Evolutionary conservation across 192 early-diverging fungal genomes (phyloP).

Genomic region (Coemansia sp.): DNA sequence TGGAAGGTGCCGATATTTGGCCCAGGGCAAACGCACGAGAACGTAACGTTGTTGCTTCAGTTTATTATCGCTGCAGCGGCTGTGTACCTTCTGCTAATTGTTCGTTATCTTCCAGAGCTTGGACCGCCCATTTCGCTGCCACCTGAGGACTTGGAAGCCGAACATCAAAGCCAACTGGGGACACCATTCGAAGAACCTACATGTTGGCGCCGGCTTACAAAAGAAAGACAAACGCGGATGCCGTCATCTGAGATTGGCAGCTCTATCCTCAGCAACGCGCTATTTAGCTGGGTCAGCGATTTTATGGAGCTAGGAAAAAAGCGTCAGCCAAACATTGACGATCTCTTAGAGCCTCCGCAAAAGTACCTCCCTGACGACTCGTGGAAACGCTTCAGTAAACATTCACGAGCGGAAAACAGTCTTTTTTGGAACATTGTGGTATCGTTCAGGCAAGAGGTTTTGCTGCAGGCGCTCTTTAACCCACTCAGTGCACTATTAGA

Average conservation of each 20-base stretch:
- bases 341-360: conserved; percentile 17
- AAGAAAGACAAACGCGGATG: neutral
- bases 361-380: conserved; percentile 8
- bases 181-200: neutral
- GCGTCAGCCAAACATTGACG: conserved; percentile 22
- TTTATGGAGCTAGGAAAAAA: conserved; percentile 15
- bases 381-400: conserved; percentile 17
- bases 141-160: neutral
- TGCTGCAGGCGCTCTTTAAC: conserved; percentile 39
- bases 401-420: conserved; percentile 4
- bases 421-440: conserved; percentile 30
- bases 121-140: neutral
- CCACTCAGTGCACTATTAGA: conserved; percentile 25
- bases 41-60: neutral
- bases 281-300: conserved; percentile 33
- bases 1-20: conserved; percentile 19
- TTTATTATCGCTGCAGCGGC: neutral
- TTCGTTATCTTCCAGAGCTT: conserved; percentile 15
- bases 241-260: conserved; percentile 26
- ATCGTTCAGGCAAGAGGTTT: conserved; percentile 41
- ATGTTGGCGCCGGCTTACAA: conserved; percentile 11
- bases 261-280: conserved; percentile 24
- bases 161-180: neutral
- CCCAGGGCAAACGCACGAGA: neutral
- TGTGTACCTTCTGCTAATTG: conserved; percentile 17